A percentile compares a stretch with the other conserved stretches of the same genome.
Conservation (phyloP, 108 stramenopile species). For the Mediolabrus comicus region DNA sequence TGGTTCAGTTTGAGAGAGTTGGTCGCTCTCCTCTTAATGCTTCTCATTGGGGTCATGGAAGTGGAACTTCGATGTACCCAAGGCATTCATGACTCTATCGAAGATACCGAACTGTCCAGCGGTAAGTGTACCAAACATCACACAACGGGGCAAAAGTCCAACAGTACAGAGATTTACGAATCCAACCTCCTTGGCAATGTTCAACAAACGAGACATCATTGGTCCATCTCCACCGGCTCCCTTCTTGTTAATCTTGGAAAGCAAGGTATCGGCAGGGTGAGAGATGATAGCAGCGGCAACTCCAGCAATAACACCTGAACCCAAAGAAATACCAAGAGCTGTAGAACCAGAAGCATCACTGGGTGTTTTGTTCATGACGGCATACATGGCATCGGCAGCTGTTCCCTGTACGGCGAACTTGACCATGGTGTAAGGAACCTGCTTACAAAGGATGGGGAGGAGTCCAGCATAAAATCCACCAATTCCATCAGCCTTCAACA, state of each 20-base stretch:
- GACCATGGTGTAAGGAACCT: conserved; percentile 99
- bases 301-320: conserved; percentile 96
- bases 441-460: conserved; percentile 95
- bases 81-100: conserved; percentile 94
- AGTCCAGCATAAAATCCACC: conserved; percentile 97
- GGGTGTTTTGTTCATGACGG: conserved; percentile 74
- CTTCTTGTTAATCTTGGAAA: conserved; percentile 97
- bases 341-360: conserved; percentile 52
- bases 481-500: conserved; percentile 83
- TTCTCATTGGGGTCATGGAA: conserved; percentile 85
- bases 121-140: conserved; percentile 99
- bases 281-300: conserved; percentile 98
- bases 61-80: conserved; percentile 97
- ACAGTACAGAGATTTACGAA: conserved; percentile 95
- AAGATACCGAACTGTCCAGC: conserved; percentile 99
- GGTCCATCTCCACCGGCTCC: conserved; percentile 94
- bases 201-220: conserved; percentile 85
- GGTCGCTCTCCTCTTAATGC: conserved; percentile 65
- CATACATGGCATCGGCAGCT: conserved; percentile 92
- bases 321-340: conserved; percentile 85
- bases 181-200: conserved; percentile 95
- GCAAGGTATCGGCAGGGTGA: conserved; percentile 98
- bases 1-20: too few species aligned
- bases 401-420: conserved; percentile 98
- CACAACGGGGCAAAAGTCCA: conserved; percentile 95